Conservation (phyloP, 1,139 yeast species). For the Candida sp. region DNA sequence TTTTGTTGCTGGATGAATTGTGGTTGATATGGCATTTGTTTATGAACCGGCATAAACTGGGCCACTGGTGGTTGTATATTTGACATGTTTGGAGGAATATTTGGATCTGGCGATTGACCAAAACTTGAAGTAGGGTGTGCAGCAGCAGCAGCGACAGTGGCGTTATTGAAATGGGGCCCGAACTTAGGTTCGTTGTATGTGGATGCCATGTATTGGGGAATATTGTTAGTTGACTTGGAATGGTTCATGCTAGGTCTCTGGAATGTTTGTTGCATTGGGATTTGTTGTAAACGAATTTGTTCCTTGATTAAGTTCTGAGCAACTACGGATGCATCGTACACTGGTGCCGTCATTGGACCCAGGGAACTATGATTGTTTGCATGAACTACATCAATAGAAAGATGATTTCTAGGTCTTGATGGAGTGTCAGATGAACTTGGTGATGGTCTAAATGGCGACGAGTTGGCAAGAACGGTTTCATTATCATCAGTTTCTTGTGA, state of each 20-base stretch:
- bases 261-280: conserved; percentile 4
- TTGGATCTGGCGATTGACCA: conserved; percentile 1
- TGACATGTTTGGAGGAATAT: neutral
- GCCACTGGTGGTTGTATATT: neutral
- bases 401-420: conserved; percentile 9
- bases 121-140: neutral
- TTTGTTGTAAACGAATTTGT: conserved; percentile 1
- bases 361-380: conserved; percentile 8
- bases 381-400: conserved; percentile 8
- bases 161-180: neutral
- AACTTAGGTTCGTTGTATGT: neutral
- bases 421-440: conserved; percentile 13
- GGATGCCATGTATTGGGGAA: neutral
- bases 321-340: conserved; percentile 20
- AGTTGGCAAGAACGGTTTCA: conserved; percentile 39
- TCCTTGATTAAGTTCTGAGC: conserved; percentile 3
- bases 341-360: conserved; percentile 39
- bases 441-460: conserved; percentile 30
- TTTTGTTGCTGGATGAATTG: conserved; percentile 3
- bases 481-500: conserved; percentile 27
- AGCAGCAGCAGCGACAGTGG: conserved; percentile 1
- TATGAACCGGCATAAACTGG: conserved; percentile 6
- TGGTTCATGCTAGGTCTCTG: neutral
- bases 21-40: conserved; percentile 3
- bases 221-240: neutral